Evolutionary conservation across 2,329 filamentous ascomycete species (phyloP), one percentile per base, ranked within the genome.

Genomic region (Trichophaea hybrida): DNA sequence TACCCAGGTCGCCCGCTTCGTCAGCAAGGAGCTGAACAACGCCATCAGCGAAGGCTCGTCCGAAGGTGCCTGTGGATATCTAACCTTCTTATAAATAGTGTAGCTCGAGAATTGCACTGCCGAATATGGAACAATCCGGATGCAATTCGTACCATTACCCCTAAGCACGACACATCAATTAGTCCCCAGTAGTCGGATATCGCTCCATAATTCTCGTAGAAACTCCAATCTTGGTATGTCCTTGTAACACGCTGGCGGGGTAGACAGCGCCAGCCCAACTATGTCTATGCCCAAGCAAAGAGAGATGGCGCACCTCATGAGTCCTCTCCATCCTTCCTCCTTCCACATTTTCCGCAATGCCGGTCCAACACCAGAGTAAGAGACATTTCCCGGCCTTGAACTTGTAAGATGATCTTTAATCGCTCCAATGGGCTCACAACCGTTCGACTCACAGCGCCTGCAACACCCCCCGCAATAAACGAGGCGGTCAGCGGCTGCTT

Each of bases 31-130:
- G 10, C 53, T 55, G 24, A 17, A 55, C 31, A 12, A 24, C 4
- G 44, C 7, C 8, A 24, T 49, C 44, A 49, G 44, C 44, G 38
- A 15, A 43, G n/a, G n/a, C n/a, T 43, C 38, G 44, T 49, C 13
- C 7, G 44, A 8, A 13, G 44, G 10, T 13, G 44, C 13, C 13
- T 49, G 50, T n/a, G 24, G 32, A 24, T n/a, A 37, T 35, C 13
- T n/a, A 24, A 94, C 90, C 75, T 83, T 80, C 74, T 94, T 96
- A 75, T 98, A 98, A 67, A 97, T 82, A 72, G 94, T 97, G 76
- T 97, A 98, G 71, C 89, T 94, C 67, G 91, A 91, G 73, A 98
- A 98, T 71, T 98, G 93, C 44, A 97, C 93, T 8, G 93, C 93
- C 54, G 91, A 97, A 73, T 98, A 98, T 4, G 93, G 93, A 56